Conservation (phyloP, 257 asterid genomes). For the Gentiana macrophylla region DNA sequence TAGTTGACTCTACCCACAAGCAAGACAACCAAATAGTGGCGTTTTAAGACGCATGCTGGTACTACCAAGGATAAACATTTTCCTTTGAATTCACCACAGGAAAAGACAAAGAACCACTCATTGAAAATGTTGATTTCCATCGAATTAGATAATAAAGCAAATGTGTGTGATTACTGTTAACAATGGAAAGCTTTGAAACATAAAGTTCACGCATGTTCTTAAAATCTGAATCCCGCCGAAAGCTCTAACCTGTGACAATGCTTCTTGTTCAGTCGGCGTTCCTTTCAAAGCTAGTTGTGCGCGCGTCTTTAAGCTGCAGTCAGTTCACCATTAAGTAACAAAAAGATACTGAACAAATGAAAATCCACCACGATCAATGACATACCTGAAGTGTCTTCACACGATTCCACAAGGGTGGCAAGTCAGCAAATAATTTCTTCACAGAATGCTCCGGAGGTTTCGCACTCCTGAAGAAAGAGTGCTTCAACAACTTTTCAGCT, state of each 20-base stretch:
- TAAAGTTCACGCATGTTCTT: no score
- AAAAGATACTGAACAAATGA: slow-evolving; percentile 4
- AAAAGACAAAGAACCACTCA: no score
- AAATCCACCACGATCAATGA: slow-evolving; percentile 8
- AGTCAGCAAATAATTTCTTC: slow-evolving; percentile 70
- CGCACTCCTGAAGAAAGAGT: slow-evolving; percentile 82
- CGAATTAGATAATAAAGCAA: no score
- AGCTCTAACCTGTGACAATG: slow-evolving; percentile 70
- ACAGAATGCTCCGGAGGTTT: slow-evolving; percentile 91
- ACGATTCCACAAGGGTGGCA: slow-evolving; percentile 92
- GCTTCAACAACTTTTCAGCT: slow-evolving; percentile 87
- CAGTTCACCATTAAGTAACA: slow-evolving; percentile 19
- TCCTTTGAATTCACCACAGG: no score
- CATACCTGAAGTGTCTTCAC: slow-evolving; percentile 92
- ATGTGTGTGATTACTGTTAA: no score
- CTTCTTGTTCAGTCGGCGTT: slow-evolving; percentile 95
- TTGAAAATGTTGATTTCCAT: no score
- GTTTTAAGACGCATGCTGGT: background rate
- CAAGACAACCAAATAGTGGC: no score
- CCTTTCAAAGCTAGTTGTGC: slow-evolving; percentile 91
- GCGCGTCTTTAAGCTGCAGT: slow-evolving; percentile 82
- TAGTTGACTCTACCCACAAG: no score
- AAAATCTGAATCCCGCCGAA: no score
- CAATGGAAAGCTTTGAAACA: no score
- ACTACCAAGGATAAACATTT: no score